Percentiles rank a stretch among this genome's conserved stretches.
Conservation (phyloP, 1,284 basidiomycete species). For the Sanguinoderma infundibulare region DNA sequence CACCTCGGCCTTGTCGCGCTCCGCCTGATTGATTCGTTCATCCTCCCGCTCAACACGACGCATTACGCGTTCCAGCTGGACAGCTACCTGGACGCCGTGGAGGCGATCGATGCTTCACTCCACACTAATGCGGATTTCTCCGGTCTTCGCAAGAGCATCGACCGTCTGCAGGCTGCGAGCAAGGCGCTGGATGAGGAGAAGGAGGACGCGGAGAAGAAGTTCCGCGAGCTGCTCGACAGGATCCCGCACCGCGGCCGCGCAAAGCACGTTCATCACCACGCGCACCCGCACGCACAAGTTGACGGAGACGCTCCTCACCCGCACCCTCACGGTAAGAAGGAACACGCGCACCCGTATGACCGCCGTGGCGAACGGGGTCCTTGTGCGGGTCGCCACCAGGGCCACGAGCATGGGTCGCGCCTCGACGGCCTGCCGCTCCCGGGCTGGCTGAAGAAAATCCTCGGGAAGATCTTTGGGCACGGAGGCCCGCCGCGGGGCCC, state of each 20-base stretch:
- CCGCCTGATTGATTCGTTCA: constrained; percentile 59
- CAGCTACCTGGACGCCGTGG: constrained; percentile 48
- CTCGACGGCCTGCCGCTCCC: constrained; percentile 11
- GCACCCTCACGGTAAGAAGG: background rate
- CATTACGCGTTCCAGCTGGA: constrained; percentile 63
- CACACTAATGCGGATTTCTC: constrained; percentile 26
- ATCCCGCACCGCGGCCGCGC: constrained; percentile 25
- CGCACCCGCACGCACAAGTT: background rate
- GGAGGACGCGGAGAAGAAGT: constrained; percentile 38
- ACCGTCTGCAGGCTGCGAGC: constrained; percentile 54
- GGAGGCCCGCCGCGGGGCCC: constrained; percentile 16
- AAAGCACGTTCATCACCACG: background rate
- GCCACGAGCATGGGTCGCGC: background rate
- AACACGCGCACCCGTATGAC: background rate
- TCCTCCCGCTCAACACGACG: constrained; percentile 76
- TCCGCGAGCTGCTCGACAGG: constrained; percentile 38
- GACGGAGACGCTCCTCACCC: background rate
- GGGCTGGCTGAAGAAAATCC: constrained; percentile 26
- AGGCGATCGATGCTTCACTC: constrained; percentile 30
- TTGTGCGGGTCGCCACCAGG: background rate
- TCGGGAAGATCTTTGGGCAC: constrained; percentile 22
- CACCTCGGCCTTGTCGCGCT: constrained; percentile 66
- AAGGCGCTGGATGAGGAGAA: constrained; percentile 59
- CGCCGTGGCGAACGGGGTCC: background rate
- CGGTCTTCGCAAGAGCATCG: constrained; percentile 52